Base-by-base conservation (phyloP, 176 grass and related monocot genomes). In the Zoysia pacifica region DNA sequence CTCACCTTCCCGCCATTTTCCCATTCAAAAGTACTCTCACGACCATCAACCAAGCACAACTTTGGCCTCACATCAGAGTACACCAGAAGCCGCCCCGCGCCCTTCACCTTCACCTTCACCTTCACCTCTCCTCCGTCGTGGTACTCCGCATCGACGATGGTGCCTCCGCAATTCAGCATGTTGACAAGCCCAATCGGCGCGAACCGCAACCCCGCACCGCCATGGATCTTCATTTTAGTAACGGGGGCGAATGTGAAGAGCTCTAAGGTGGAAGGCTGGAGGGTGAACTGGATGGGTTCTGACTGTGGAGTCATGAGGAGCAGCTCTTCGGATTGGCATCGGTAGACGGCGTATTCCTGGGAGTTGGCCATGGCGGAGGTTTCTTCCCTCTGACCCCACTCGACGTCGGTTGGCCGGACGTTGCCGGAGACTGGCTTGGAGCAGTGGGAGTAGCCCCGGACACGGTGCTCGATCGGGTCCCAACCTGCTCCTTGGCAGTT, bases 401-500 rank as follows among this genome's bases (percentile, higher is more conserved):
- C 94, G 48, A 97, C 80, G 49, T 91, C 78, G 4, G 74, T 18
- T 3, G 86, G 81, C 51, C 50, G 79, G 35, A 80, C 63, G 7
- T 64, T 43, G 48, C 80, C 81, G 2, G 88, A 83, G 69, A 91
- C 41, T 0, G 78, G 35, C 51, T 49, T 87, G 18, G 89, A 90
- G 77, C 79, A 89, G 7, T 97, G 68, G 0, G 83, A 13, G 35
- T 87, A 82, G 1, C 80, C 86, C 28, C 87, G 74, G 70, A 91
- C 90, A 38, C 83, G 81, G 66, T 82, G 86, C 35, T 79, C 77
- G 1, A 37, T 40, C 0, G 80, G 90, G 18, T 89, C 83, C 90
- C 91, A 97, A 0, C 94, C 94, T 58, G 86, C 94, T n/a, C 93
- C 90, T 82, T 96, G 93, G 85, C 93, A 92, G 41, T 96, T 92